Evolutionary conservation across 1,284 basidiomycete genomes (phyloP), one percentile per base, ranked within the genome.

Genomic region (Ceratobasidium sp.): DNA sequence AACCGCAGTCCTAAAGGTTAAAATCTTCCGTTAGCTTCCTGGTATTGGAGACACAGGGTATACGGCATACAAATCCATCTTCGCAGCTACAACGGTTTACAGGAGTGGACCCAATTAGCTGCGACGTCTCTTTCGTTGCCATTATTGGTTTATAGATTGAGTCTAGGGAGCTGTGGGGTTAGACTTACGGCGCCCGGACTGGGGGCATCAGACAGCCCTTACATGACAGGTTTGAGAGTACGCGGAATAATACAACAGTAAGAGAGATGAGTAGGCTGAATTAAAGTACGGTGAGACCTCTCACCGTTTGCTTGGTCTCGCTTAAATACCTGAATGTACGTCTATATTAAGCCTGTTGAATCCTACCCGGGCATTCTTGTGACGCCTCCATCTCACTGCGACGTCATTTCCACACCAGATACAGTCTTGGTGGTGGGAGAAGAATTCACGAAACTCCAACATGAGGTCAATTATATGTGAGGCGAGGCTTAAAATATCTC

Each of bases 1-100:
- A 65, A 27, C 63, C 63, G 27, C 63, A 65, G 48, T 65, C 63
- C 63, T 65, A 47, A 5, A 19, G 29, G 27, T 57, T 29, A 17
- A 24, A 33, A 57, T 33, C 3, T 57, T 2, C 22, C 36, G 36
- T 41, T 41, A 41, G 36, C 36, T 41, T 41, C 36, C 36, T 11
- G 36, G 36, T 11, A 11, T 4, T 41, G 36, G 36, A 41, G 36
- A 41, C 11, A 57, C n/a, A 24, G 7, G 29, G 17, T 57, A 57
- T 24, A 57, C n/a, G 54, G 33, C 63, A 24, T 29, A 65, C 63
- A 4, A 65, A 8, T 9, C 48, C 48, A 1, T 51, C 63, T 4
- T 65, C 63, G 27, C 63, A 65, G 24, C 47, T 36, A 27, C 63
- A 65, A 11, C 45, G 45, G 47, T 51, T 65, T 4, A 65, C 48